A percentile compares a stretch with the other conserved stretches of the same genome.
These are phyloP conservation scores for Monilinia polystroma DNA, from an alignment of 2,329 filamentous ascomycete genomes.

Conservation along the genomic window DNA sequence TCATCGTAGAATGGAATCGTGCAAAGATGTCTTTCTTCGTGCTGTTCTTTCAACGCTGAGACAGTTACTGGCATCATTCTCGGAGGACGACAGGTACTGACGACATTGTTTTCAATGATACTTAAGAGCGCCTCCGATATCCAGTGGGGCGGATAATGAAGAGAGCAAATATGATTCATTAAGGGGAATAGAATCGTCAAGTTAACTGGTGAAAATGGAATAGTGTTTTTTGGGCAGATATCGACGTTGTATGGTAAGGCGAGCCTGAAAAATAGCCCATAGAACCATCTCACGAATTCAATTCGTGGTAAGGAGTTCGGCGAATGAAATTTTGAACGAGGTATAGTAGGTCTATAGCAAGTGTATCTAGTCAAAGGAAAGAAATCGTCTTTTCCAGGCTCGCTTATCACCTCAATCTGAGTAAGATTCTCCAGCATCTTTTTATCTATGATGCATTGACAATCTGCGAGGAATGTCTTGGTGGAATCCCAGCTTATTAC, in stretches of 20 bases:
- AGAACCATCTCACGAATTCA: slow-evolving; percentile 27
- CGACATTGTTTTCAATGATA: slow-evolving; percentile 28
- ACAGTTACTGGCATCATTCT: slow-evolving; percentile 14
- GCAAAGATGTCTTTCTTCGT: slow-evolving; percentile 20
- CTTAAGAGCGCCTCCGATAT: slow-evolving; percentile 26
- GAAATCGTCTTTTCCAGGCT: background rate
- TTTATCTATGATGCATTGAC: slow-evolving; percentile 25
- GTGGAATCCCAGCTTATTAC: slow-evolving; percentile 18
- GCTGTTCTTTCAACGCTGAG: background rate
- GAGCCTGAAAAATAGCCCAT: slow-evolving; percentile 26
- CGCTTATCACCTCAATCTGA: background rate
- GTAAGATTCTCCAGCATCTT: slow-evolving; percentile 23
- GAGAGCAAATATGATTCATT: slow-evolving; percentile 21
- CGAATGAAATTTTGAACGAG: background rate
- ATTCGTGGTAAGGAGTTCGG: background rate
- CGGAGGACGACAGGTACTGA: slow-evolving; percentile 22
- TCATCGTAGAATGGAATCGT: slow-evolving; percentile 26
- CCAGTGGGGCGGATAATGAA: slow-evolving; percentile 29
- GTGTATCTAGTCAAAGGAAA: background rate
- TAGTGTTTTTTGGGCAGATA: background rate
- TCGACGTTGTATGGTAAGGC: slow-evolving; percentile 23
- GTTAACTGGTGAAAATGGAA: slow-evolving; percentile 25
- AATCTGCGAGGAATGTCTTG: slow-evolving; percentile 24
- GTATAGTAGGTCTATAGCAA: background rate
- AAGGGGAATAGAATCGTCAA: slow-evolving; percentile 25